Evolutionary conservation across 805 yeast genomes (phyloP), one percentile per base, ranked within the genome.

Genomic region (Candida maltosa): DNA sequence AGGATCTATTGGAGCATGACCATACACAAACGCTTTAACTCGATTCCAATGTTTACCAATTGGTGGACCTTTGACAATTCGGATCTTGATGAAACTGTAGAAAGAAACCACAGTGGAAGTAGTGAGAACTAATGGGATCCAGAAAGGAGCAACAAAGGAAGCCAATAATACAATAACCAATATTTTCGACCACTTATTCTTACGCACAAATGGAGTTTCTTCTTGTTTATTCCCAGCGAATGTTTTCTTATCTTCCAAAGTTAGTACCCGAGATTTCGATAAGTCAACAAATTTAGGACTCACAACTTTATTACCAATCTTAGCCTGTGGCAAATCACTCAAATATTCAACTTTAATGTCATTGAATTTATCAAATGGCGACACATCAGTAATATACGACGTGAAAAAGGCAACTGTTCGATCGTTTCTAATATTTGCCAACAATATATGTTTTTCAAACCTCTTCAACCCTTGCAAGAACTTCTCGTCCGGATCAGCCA

Each of bases 331-430:
- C 26, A 71, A 49, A 34, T 65, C 69, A 5, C 66, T 61, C 23
- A 79, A 61, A 47, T 66, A 79, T 22, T 65, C 63, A 37, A 78
- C 62, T 27, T 67, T 70, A 33, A 74, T 54, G 14, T 52, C 51
- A 31, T 70, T 71, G 71, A 75, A 73, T 31, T 65, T 60, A 23
- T 78, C 79, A 53, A 87, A 88, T 2, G 96, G 95, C 37, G 85
- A 78, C 40, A 70, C 73, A 20, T 79, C 70, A 3, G 91, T 70
- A 39, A 91, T 82, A 56, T 69, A 88, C 0, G 95, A 71, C 0
- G 97, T 87, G 60, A 78, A 85, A 56, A 87, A 91, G 11, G 91
- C 82, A 6, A 89, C 97, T 0, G 95, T 77, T 40, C 96, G 69
- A 58, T 89, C 97, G 51, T 85, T 80, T 37, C 79, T 70, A 16